Evolutionary conservation across 73 alveolate genomes (phyloP).

Genomic region (Tetrahymena malaccensis): DNA sequence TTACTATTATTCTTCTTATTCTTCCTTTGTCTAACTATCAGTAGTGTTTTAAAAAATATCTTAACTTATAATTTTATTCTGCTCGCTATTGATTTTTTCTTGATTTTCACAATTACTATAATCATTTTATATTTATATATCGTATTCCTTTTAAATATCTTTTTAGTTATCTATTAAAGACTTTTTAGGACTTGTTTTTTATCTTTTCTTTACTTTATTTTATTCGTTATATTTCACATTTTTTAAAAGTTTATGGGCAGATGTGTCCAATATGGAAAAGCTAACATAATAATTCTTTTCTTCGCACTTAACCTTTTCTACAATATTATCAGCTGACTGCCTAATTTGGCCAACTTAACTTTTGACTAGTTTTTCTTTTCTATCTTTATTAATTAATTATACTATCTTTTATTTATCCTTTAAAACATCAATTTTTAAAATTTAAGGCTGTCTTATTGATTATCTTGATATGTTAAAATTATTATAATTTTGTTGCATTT

Average conservation of each 20-base stretch:
- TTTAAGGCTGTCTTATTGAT: not conserved
- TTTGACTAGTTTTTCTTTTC: not conserved
- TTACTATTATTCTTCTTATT: too few relatives aligned
- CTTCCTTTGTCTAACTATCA: too few relatives aligned
- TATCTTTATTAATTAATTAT: not conserved
- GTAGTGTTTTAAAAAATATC: not conserved
- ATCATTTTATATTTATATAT: not conserved
- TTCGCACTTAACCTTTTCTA: not conserved
- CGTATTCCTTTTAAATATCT: too few relatives aligned
- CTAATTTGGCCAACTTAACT: not conserved
- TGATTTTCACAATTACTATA: not conserved
- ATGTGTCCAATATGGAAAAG: not conserved
- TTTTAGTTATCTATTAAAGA: not conserved
- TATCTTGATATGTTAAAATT: not conserved
- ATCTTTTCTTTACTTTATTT: not conserved
- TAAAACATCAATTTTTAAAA: not conserved
- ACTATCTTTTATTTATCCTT: not conserved
- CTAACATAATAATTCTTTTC: not conserved
- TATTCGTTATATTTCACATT: not conserved
- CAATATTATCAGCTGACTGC: not conserved
- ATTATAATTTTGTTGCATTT: not conserved
- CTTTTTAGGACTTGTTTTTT: not conserved
- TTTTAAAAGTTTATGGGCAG: not conserved
- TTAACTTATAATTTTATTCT: too few relatives aligned
- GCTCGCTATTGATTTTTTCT: too few relatives aligned